These are phyloP conservation scores for Myxozyma monticola DNA, from an alignment of 805 yeast genomes.

Conservation along the genomic window DNA sequence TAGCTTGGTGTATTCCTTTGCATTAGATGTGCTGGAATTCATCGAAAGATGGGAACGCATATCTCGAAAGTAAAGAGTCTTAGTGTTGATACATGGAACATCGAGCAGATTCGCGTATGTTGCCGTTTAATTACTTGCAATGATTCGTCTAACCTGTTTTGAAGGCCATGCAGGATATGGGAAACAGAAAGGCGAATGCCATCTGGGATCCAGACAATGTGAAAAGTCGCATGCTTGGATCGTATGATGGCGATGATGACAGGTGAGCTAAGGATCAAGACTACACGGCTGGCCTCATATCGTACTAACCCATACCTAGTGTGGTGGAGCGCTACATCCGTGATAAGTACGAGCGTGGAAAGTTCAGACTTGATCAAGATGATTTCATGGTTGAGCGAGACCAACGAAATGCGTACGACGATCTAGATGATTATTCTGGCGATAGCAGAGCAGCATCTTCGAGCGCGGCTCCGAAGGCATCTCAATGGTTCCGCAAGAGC, in stretches of 20 bases:
- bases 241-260: slow-evolving; percentile 65
- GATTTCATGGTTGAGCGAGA: slow-evolving; percentile 28
- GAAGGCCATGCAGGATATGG: slow-evolving; percentile 43
- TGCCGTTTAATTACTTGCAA: background rate
- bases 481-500: slow-evolving; percentile 16
- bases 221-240: slow-evolving; percentile 64
- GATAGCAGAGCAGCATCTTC: slow-evolving; percentile 1
- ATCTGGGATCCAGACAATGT: slow-evolving; percentile 68
- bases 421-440: background rate
- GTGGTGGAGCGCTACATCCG: slow-evolving; percentile 59
- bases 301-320: background rate
- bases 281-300: background rate
- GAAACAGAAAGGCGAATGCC: slow-evolving; percentile 60
- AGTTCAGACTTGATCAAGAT: slow-evolving; percentile 47
- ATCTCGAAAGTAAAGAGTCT: slow-evolving; percentile 69
- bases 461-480: slow-evolving; percentile 2
- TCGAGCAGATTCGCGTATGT: slow-evolving; percentile 51
- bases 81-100: slow-evolving; percentile 69
- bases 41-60: slow-evolving; percentile 62
- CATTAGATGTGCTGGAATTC: slow-evolving; percentile 82
- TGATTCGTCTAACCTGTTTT: background rate
- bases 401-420: background rate
- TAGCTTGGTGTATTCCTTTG: slow-evolving; percentile 70
- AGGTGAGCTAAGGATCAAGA: slow-evolving; percentile 26
- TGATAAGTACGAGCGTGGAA: slow-evolving; percentile 68